Conservation (phyloP, 192 early-diverging fungal species). For the Pilobolus umbonatus region DNA sequence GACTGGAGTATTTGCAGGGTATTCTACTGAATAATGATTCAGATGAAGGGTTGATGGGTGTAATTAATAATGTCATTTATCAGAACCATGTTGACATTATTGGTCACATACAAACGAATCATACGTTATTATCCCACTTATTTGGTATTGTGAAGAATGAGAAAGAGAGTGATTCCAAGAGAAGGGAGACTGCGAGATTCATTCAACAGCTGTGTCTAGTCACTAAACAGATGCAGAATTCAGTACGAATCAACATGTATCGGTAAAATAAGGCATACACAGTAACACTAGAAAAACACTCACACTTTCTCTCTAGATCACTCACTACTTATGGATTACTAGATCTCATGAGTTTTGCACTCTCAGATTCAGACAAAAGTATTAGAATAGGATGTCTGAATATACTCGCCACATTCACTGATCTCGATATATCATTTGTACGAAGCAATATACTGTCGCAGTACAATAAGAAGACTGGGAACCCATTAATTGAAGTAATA, state of each 20-base stretch:
- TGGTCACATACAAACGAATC: slow-evolving; percentile 63
- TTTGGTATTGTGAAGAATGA: slow-evolving; percentile 60
- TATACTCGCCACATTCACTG: slow-evolving; percentile 67
- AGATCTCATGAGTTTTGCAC: slow-evolving; percentile 63
- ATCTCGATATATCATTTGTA: slow-evolving; percentile 76
- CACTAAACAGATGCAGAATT: slow-evolving; percentile 63
- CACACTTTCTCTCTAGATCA: slow-evolving; percentile 37
- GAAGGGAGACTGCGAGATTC: slow-evolving; percentile 74
- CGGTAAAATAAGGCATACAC: slow-evolving; percentile 39
- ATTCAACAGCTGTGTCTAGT: slow-evolving; percentile 76
- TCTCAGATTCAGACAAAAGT: slow-evolving; percentile 49
- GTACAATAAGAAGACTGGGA: slow-evolving; percentile 24
- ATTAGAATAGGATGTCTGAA: slow-evolving; percentile 64
- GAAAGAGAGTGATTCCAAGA: slow-evolving; percentile 45
- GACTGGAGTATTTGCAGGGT: slow-evolving; percentile 85
- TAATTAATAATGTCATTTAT: slow-evolving; percentile 71
- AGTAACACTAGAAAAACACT: background rate
- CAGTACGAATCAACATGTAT: slow-evolving; percentile 57
- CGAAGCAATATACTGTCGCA: slow-evolving; percentile 61
- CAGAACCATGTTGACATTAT: slow-evolving; percentile 86
- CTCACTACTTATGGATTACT: slow-evolving; percentile 79
- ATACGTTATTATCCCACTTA: slow-evolving; percentile 62
- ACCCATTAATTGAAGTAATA: slow-evolving; percentile 64
- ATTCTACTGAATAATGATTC: slow-evolving; percentile 70
- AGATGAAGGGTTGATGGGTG: slow-evolving; percentile 72